phyloP scores from a whole-genome alignment of 352 stramenopile genomes.

The Phytophthora macrochlamydospora region DNA sequence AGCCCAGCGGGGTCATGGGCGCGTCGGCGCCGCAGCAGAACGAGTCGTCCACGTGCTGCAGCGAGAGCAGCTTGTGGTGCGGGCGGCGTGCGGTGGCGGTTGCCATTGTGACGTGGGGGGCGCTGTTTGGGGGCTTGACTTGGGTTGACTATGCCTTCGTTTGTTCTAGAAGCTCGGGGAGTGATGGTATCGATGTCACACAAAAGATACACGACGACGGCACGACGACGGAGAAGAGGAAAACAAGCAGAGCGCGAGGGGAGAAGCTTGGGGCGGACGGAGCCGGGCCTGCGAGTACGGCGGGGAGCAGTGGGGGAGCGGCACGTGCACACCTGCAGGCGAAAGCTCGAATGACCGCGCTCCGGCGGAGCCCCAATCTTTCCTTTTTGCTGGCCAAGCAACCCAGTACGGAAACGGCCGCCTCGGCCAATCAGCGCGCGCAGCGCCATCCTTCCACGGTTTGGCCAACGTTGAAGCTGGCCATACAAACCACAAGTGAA shows the following conservation, averaged over 20 bases:
- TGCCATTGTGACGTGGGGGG: constrained; percentile 40
- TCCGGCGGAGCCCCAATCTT: constrained; percentile 26
- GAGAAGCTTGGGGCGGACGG: no score
- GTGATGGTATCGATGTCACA: constrained; percentile 33
- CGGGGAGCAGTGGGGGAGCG: constrained; percentile 13
- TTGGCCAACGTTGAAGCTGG: constrained; percentile 20
- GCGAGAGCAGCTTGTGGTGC: constrained; percentile 54
- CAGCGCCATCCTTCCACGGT: constrained; percentile 24
- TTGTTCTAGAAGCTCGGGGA: constrained; percentile 38
- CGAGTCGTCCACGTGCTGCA: constrained; percentile 49
- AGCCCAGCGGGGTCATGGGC: constrained; percentile 53
- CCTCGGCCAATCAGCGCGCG: neutral
- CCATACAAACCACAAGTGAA: constrained; percentile 25
- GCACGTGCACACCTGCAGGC: constrained; percentile 48
- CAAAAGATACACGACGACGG: constrained; percentile 42
- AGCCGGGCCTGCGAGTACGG: constrained; percentile 2
- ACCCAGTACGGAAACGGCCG: neutral
- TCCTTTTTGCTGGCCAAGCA: constrained; percentile 28
- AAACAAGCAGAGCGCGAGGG: neutral
- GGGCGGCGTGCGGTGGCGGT: constrained; percentile 36
- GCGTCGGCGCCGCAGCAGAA: constrained; percentile 34
- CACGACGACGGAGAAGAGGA: constrained; percentile 22
- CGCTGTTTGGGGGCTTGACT: constrained; percentile 7
- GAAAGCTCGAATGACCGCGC: constrained; percentile 76
- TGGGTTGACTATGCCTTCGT: constrained; percentile 11